phyloP scores from a whole-genome alignment of 352 stramenopile genomes.

The Pythium aristosporum region DNA sequence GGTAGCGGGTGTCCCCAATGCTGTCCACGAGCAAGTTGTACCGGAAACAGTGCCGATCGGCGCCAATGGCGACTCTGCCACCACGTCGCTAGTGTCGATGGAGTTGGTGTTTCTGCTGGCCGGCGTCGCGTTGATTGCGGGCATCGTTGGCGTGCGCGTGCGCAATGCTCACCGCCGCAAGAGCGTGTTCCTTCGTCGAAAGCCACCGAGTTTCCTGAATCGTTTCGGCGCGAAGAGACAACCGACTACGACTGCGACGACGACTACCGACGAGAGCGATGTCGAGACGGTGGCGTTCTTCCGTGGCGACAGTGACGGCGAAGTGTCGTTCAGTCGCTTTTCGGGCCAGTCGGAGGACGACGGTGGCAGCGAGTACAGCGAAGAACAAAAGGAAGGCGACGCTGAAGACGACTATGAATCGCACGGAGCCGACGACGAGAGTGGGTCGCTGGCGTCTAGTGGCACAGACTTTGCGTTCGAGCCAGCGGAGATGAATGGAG shows the following conservation, averaged over 20 bases:
- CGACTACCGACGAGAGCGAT: slow-evolving; percentile 29
- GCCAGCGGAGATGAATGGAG: slow-evolving; percentile 4
- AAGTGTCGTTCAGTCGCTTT: slow-evolving; percentile 31
- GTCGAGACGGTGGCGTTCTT: slow-evolving; percentile 52
- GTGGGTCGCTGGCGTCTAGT: slow-evolving; percentile 2
- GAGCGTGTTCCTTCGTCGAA: slow-evolving; percentile 40
- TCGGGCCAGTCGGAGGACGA: slow-evolving; percentile 31
- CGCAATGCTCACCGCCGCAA: slow-evolving; percentile 55
- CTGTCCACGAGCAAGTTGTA: neutral
- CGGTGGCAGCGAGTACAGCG: slow-evolving; percentile 12
- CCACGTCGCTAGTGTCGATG: slow-evolving; percentile 38
- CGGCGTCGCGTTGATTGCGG: slow-evolving; percentile 42
- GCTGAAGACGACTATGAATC: slow-evolving; percentile 10
- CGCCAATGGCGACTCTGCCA: neutral
- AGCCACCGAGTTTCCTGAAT: neutral
- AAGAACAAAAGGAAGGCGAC: slow-evolving; percentile 20
- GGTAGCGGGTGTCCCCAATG: neutral
- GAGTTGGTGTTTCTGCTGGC: slow-evolving; percentile 41
- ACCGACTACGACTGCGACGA: neutral
- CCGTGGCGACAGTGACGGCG: slow-evolving; percentile 28
- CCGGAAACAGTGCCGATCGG: neutral
- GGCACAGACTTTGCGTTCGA: slow-evolving; percentile 24
- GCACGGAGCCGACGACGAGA: slow-evolving; percentile 10
- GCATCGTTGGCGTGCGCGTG: slow-evolving; percentile 42
- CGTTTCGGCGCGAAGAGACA: neutral